Conservation (phyloP, 129 eudicot species). For the Centella asiatica region DNA sequence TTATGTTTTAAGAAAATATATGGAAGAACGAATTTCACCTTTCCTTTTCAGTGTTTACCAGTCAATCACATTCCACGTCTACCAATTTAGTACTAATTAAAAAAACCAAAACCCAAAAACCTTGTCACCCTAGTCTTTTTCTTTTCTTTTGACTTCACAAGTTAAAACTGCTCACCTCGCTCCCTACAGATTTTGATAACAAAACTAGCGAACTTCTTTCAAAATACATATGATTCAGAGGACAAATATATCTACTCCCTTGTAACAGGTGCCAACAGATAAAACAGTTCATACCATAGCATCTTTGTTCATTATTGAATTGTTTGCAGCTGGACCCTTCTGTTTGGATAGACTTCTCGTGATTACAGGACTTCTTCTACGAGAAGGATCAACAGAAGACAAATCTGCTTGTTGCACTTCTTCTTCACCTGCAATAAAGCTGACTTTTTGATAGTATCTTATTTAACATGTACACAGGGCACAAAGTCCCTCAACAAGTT, state of each 20-base stretch:
- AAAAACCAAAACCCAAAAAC: too few relatives aligned
- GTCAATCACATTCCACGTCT: too few relatives aligned
- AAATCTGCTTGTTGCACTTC: conserved; percentile 42
- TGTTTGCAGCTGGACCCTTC: conserved; percentile 70
- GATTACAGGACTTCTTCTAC: conserved; percentile 49
- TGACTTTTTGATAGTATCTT: neutral
- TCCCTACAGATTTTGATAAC: neutral
- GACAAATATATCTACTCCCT: neutral
- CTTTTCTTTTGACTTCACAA: too few relatives aligned
- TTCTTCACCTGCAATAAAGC: conserved; percentile 45
- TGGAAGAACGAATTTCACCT: neutral
- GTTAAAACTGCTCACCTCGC: neutral
- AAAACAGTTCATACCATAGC: conserved; percentile 39
- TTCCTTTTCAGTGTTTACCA: too few relatives aligned
- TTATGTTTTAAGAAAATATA: neutral
- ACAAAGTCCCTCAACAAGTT: neutral
- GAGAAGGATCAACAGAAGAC: conserved; percentile 57
- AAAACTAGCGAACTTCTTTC: neutral
- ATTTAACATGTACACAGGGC: neutral
- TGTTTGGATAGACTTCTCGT: conserved; percentile 39
- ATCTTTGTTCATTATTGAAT: conserved; percentile 51
- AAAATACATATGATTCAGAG: neutral
- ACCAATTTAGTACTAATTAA: too few relatives aligned
- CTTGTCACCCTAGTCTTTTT: too few relatives aligned
- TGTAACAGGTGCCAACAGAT: neutral